Conservation (phyloP, 2,329 filamentous ascomycete species). For the Botrytis fragariae region DNA sequence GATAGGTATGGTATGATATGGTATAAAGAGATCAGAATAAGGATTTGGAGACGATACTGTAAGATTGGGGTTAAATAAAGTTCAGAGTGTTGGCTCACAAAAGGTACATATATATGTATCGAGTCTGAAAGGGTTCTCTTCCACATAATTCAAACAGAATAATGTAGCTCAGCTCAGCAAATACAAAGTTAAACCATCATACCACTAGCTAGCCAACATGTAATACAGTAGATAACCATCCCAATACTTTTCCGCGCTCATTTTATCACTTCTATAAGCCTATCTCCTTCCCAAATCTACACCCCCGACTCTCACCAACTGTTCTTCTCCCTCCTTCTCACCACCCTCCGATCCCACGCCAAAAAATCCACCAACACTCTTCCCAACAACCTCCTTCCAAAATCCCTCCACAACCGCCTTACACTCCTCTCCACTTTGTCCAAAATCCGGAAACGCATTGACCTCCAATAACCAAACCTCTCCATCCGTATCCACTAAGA, state of each 20-base stretch:
- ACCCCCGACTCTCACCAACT: conserved; percentile 51
- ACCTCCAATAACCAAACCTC: conserved; percentile 76
- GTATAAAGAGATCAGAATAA: neutral
- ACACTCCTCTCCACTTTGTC: conserved; percentile 78
- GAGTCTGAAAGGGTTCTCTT: neutral
- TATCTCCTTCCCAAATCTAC: conserved; percentile 21
- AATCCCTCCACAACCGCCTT: conserved; percentile 70
- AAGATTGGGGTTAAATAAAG: fast-evolving
- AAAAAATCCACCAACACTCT: conserved; percentile 70
- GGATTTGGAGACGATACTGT: neutral
- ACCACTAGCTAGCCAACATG: neutral
- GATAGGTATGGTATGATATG: neutral
- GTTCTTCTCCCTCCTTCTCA: conserved; percentile 34
- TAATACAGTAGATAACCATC: neutral
- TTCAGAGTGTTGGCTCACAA: neutral
- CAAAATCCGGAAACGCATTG: conserved; percentile 95
- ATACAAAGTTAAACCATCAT: neutral
- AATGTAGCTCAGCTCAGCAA: neutral
- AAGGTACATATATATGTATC: neutral
- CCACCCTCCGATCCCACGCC: conserved; percentile 35
- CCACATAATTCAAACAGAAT: neutral
- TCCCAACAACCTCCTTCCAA: conserved; percentile 70
- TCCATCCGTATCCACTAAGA: conserved; percentile 68
- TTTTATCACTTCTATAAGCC: neutral
- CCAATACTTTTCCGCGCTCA: neutral